Percentiles rank a stretch among this genome's conserved stretches.
Evolutionary conservation across 495 filamentous ascomycete species (phyloP).

Genomic region (Tuber melanosporum): DNA sequence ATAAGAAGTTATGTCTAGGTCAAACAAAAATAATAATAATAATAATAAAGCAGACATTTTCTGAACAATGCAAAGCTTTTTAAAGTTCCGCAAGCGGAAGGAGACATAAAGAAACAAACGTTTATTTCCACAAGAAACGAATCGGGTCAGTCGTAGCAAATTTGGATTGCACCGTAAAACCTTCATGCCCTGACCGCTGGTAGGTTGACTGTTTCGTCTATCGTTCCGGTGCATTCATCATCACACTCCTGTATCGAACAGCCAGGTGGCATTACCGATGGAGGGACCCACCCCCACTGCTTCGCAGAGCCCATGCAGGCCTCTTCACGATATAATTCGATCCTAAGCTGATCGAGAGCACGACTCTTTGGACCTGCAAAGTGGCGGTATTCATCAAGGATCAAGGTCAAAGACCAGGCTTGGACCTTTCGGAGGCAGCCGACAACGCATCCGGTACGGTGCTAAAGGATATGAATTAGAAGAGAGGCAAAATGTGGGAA

Average conservation of each 20-base stretch:
- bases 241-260: conserved; percentile 34
- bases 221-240: conserved; percentile 8
- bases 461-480: conserved; percentile 45
- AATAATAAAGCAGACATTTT: not conserved
- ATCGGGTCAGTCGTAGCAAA: not conserved
- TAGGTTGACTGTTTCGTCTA: not conserved
- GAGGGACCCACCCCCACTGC: conserved; percentile 39
- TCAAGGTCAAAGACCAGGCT: conserved; percentile 53
- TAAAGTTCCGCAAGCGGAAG: not conserved
- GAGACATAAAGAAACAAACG: not conserved
- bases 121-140: not conserved
- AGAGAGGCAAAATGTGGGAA: not conserved
- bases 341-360: conserved; percentile 50
- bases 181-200: not conserved
- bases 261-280: conserved; percentile 26
- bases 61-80: not conserved
- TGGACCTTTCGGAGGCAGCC: conserved; percentile 61
- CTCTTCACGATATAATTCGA: conserved; percentile 42
- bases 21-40: not conserved
- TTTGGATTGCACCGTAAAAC: not conserved
- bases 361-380: conserved; percentile 62
- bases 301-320: conserved; percentile 35
- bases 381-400: conserved; percentile 60
- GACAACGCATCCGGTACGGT: conserved; percentile 77
- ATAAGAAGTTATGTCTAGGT: not conserved